Percentiles rank a stretch among this genome's conserved stretches.
These are phyloP conservation scores for Plasmodium cynomolgi DNA, from an alignment of 169 alveolate genomes.

Conservation along the genomic window DNA sequence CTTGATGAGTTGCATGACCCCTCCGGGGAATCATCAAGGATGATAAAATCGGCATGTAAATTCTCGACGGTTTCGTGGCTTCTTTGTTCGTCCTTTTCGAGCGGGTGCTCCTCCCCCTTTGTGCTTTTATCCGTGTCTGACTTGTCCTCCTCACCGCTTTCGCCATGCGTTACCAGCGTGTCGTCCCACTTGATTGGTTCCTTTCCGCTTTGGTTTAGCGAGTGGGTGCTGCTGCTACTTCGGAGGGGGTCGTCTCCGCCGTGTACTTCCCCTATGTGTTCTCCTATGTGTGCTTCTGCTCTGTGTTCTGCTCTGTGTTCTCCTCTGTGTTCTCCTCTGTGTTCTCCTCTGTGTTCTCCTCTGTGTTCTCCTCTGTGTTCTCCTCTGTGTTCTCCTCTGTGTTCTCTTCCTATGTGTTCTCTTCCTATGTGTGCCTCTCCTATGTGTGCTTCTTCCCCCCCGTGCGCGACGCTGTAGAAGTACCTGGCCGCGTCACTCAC, in stretches of 20 bases:
- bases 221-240: not conserved
- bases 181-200: not conserved
- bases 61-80: not conserved
- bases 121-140: not conserved
- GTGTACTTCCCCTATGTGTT: not conserved
- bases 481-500: conserved; percentile 20
- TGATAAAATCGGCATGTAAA: not conserved
- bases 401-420: not conserved
- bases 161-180: not conserved
- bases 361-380: not conserved
- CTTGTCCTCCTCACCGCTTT: not conserved
- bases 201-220: not conserved
- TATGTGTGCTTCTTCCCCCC: not conserved
- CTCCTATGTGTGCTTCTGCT: not conserved
- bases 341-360: not conserved
- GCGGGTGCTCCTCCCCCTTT: not conserved
- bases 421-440: not conserved
- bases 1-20: not conserved
- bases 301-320: not conserved
- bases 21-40: not conserved
- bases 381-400: not conserved
- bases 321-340: not conserved
- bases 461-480: not conserved
- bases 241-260: not conserved
- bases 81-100: not conserved